Evolutionary conservation across 106 monocot genomes (phyloP).

Genomic region (Posidonia australis): DNA sequence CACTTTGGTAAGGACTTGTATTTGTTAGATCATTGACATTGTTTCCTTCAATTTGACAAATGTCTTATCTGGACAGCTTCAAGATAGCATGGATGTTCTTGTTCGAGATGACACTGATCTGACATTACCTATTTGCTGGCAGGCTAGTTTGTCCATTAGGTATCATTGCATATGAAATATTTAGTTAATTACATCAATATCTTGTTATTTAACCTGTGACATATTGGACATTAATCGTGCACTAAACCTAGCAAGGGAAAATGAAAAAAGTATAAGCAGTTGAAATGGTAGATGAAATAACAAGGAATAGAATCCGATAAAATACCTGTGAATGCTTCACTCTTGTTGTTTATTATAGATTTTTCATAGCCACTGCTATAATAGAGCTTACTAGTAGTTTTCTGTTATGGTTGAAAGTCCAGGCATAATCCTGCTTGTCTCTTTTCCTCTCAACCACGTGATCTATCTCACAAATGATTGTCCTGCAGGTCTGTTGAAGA

Average conservation of each 20-base stretch:
- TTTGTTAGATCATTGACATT: conserved; percentile 1
- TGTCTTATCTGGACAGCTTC: conserved; percentile 36
- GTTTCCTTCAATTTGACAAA: not conserved
- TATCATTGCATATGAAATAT: not conserved
- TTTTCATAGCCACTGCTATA: too few species aligned
- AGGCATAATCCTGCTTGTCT: not conserved
- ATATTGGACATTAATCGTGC: too few species aligned
- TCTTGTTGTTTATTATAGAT: too few species aligned
- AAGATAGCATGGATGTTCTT: conserved; percentile 24
- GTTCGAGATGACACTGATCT: conserved; percentile 51
- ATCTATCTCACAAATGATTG: conserved; percentile 30
- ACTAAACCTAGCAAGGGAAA: too few species aligned
- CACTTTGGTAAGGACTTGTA: conserved; percentile 30
- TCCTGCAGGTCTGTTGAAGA: conserved; percentile 54
- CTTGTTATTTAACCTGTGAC: not conserved
- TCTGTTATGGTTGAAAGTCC: not conserved
- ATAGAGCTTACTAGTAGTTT: not conserved
- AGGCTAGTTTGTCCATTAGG: conserved; percentile 44
- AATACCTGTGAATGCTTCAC: too few species aligned
- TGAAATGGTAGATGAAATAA: too few species aligned
- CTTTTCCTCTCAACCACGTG: not conserved
- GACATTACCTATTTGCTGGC: conserved; percentile 65
- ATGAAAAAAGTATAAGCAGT: too few species aligned
- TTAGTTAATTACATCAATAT: not conserved
- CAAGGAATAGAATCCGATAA: too few species aligned